Base-by-base conservation (phyloP, 2,329 filamentous ascomycete genomes). In the Mycosphaerella sp. region DNA sequence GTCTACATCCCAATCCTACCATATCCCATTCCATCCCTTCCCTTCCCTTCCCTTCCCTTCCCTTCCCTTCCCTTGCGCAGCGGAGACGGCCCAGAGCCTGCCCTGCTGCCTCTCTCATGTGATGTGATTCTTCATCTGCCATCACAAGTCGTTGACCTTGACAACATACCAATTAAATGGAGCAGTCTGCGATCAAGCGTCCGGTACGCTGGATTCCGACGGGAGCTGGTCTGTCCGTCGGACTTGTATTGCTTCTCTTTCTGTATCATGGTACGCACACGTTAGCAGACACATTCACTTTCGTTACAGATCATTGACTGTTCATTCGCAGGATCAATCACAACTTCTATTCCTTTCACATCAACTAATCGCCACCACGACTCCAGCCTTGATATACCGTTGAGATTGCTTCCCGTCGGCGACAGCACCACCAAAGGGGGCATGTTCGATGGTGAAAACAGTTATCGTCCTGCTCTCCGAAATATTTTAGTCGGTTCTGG, bases 401-500 rank as follows among this genome's bases (percentile, higher is more conserved):
- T 54, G 32, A 46, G 51, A n/a, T 16, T 54, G 9, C 36, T 54
- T 1, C 41, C 51, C 10, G 35, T 54, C 16, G 51, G 51, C 18
- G 51, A 54, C 36, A 50, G 46, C 27, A 54, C 48, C 4, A 54
- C 51, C 9, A 41, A 42, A 36, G 53, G 53, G 4, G 41, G 44
- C 14, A 12, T 28, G 32, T 35, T 30, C 45, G 34, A 47, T 35
- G 44, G 48, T 21, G 36, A 42, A 14, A 55, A 55, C 37, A 41
- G 44, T 17, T 55, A 50, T 40, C 50, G 53, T 6, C 49, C 50
- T n/a, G 34, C 30, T 16, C 45, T 55, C 10, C 44, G 49, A 14
- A 49, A 55, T 7, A 18, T 53, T 21, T 50, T 52, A 13, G 27
- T 49, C 3, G 41, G 44, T 8, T 52, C 49, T 18, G 53, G 53